A percentile compares a stretch with the other conserved stretches of the same genome.
Conservation (phyloP, 2,329 filamentous ascomycete species). For the Xylariomycetidae sp. region DNA sequence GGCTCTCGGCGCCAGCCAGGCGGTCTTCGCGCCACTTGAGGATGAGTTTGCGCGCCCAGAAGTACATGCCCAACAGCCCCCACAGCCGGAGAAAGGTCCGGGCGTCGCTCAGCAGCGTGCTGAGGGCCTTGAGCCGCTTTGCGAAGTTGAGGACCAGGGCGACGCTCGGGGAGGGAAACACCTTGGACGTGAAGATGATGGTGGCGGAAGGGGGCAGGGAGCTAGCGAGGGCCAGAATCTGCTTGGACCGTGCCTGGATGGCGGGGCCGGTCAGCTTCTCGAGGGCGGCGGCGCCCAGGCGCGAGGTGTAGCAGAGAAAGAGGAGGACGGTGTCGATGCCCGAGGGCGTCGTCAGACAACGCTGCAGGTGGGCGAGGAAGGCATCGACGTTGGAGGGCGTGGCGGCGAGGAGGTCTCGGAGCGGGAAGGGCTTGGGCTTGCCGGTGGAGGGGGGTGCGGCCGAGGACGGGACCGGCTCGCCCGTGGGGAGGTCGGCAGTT, state of each 20-base stretch:
- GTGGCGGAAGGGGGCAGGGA: constrained; percentile 47
- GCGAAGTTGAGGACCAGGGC: constrained; percentile 45
- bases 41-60: constrained; percentile 55
- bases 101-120: constrained; percentile 63
- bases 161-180: constrained; percentile 33
- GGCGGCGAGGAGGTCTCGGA: constrained; percentile 27
- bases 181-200: constrained; percentile 35
- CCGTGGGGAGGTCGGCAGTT: constrained; percentile 31
- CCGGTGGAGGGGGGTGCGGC: constrained; percentile 15
- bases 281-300: constrained; percentile 48
- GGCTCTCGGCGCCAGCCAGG: not conserved
- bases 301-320: constrained; percentile 63
- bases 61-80: constrained; percentile 69
- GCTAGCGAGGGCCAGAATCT: constrained; percentile 48
- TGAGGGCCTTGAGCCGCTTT: constrained; percentile 54
- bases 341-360: constrained; percentile 61
- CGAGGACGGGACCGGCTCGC: constrained; percentile 30
- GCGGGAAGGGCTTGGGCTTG: constrained; percentile 19
- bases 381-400: constrained; percentile 41
- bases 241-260: constrained; percentile 47
- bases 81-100: constrained; percentile 73
- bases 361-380: constrained; percentile 53
- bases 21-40: constrained; percentile 24
- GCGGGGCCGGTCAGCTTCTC: constrained; percentile 51
- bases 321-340: constrained; percentile 68